Base-by-base conservation (phyloP, 164 flowering plant species). In the Stephania japonica region DNA sequence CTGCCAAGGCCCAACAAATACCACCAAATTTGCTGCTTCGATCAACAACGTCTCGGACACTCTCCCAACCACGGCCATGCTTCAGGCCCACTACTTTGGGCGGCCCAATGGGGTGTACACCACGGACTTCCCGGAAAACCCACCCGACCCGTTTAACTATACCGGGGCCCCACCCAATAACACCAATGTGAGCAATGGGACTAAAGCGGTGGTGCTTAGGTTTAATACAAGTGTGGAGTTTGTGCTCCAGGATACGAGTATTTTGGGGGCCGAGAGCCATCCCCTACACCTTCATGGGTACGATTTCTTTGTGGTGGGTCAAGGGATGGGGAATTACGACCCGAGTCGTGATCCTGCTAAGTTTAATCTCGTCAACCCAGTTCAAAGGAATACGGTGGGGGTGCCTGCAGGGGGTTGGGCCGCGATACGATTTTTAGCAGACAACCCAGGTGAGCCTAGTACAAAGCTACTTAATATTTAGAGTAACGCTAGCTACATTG, bases 321-420 rank as follows among this genome's bases (percentile, higher is more conserved):
- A 85, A 73, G 94, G 94, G 0, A 80, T 86, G 59, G 90, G 91
- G 8, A 89, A 89, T 72, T 89, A 81, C 47, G 78, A 88, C 64
- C 84, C 87, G 3, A 80, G 25, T 1, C 83, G 78, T 23, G 91
- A 89, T 61, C 86, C 89, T 5, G 50, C 79, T 0, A 82, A 76
- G 0, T 88, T 76, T 69, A 89, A 89, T 70, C 85, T 87, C 32
- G 79, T 87, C 19, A 91, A 89, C 42, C 93, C 93, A 0, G 83
- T 80, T 21, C 88, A 84, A 32, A 74, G 91, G 74, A 89, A 89
- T 80, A 88, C 93, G 0, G 73, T 85, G 11, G 86, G 77, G 0
- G 86, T 89, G 71, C 93, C 93, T 0, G 72, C 88, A 1, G 90
- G 89, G 5, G 93, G 93, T 9, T 89, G 93, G 93, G 85, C 80